Evolutionary conservation across 192 early-diverging fungal species (phyloP), one percentile per base, ranked within the genome.

Genomic region (Backusella sp.): DNA sequence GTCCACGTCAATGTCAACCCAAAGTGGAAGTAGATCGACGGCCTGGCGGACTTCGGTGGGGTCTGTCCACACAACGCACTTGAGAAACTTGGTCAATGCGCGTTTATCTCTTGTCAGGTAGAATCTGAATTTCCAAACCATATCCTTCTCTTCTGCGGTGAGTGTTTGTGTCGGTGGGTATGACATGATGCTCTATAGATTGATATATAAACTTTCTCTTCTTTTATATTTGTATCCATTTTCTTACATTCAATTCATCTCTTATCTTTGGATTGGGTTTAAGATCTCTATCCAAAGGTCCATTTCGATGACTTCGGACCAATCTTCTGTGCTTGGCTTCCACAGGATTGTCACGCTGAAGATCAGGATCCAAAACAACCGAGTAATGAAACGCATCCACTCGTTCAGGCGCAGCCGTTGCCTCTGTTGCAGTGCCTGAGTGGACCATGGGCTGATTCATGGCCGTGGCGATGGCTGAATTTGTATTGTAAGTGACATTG

Each of bases 51-150:
- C 89, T 83, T 99, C 98, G 21, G 93, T 91, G 2, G 91, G 80
- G 74, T 99, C 98, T 32, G 85, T 89, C 98, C 98, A 99, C 6
- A 92, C 92, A 11, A 99, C 98, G 68, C 93, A 96, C 79, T 96
- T 96, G 17, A 99, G 83, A 84, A 99, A 99, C 82, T 99, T 99
- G 66, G 98, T 99, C 67, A 99, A 84, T 1, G 98, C 97, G 42
- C 93, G 92, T 74, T 96, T 97, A 85, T 99, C 96, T 26, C 93
- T 83, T 26, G 96, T 95, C 52, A 99, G 84, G 75, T 98, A 97
- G 73, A 95, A 98, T 69, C 98, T 87, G 81, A 97, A 99, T 77
- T 98, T 98, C 98, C 98, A 99, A 28, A 99, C 82, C n/a, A 96
- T 75, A 75, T 99, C 96, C 78, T 97, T 97, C 77, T 98, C 95